These are phyloP conservation scores for Fusarium cyanostomum DNA, from an alignment of 2,329 filamentous ascomycete genomes.

Conservation along the genomic window DNA sequence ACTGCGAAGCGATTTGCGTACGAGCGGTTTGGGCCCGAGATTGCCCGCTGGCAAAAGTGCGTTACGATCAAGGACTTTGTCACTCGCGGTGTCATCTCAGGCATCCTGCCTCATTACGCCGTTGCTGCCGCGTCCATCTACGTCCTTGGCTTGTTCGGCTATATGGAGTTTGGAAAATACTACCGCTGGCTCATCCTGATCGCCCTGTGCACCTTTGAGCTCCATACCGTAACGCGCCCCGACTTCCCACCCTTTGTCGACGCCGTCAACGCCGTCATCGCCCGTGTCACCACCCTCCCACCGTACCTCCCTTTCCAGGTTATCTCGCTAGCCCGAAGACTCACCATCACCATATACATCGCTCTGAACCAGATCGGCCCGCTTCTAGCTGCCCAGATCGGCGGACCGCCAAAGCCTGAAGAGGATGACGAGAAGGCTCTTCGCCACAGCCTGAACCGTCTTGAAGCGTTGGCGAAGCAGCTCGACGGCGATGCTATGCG, in stretches of 20 bases:
- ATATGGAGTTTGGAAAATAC: constrained; percentile 73
- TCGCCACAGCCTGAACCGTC: constrained; percentile 71
- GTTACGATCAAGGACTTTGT: constrained; percentile 78
- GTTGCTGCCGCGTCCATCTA: constrained; percentile 67
- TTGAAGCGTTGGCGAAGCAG: constrained; percentile 68
- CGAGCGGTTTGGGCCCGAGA: constrained; percentile 83
- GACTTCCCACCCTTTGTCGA: constrained; percentile 58
- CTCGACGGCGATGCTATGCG: constrained; percentile 75
- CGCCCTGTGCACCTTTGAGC: constrained; percentile 64
- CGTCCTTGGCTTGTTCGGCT: constrained; percentile 70
- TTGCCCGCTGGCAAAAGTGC: constrained; percentile 72
- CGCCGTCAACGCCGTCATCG: constrained; percentile 57
- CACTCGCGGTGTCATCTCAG: constrained; percentile 67
- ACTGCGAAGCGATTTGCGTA: constrained; percentile 85
- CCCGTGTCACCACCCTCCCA: constrained; percentile 55
- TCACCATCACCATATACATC: constrained; percentile 82
- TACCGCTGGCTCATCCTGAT: constrained; percentile 70
- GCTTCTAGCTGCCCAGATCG: constrained; percentile 58
- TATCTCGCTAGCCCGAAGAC: constrained; percentile 77
- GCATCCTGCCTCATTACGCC: constrained; percentile 69
- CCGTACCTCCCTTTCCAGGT: constrained; percentile 88
- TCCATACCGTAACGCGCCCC: constrained; percentile 65
- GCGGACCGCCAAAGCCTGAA: constrained; percentile 36
- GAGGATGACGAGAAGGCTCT: constrained; percentile 59
- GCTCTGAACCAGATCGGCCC: constrained; percentile 84